Base-by-base conservation (phyloP, 2,329 filamentous ascomycete species). In the Pseudogymnoascus sp. region DNA sequence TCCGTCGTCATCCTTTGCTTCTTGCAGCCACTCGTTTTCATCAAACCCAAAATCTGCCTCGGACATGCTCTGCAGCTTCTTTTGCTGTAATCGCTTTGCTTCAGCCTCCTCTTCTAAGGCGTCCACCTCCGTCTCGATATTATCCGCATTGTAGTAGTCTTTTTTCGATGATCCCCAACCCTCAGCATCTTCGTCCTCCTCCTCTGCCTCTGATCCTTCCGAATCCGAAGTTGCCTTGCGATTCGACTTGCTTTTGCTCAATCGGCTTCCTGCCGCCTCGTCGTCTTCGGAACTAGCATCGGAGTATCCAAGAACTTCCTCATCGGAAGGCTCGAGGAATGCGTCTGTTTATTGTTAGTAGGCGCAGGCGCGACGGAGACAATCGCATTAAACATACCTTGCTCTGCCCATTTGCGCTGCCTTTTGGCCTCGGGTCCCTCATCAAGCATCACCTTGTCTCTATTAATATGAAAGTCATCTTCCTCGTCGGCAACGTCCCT, bases 21-120 rank as follows among this genome's bases (percentile, higher is more conserved):
- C 78, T 25, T 83, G 85, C 38, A 88, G 74, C 95, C 93, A 97
- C 69, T 96, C 92, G 44, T 86, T 83, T 71, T 96, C 90, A 70
- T 97, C 92, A 68, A 97, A 96, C 7, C 91, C 88, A 72, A 97
- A 99, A 73, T 99, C 95, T 40, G 89, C 89, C 69, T 96, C 93
- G 5, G 86, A 85, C 90, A 99, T 95, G 68, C 89, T 88, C 69
- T 91, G 83, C 23, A 97, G 76, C 73, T 95, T 93, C 81, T 96
- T 97, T 76, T 92, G 87, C 75, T 97, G 93, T 65, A 99, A 77
- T 66, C 91, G 83, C 74, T 89, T 87, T 2, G 93, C 95, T 74
- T 99, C 96, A 10, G 83, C 86, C 75, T 99, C 96, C 79, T 99
- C 95, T 72, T 95, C 93, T 34, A 96, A 77, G 0, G 95, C 95